Evolutionary conservation across 2,329 filamentous ascomycete species (phyloP).

Genomic region (Colletotrichum scovillei): DNA sequence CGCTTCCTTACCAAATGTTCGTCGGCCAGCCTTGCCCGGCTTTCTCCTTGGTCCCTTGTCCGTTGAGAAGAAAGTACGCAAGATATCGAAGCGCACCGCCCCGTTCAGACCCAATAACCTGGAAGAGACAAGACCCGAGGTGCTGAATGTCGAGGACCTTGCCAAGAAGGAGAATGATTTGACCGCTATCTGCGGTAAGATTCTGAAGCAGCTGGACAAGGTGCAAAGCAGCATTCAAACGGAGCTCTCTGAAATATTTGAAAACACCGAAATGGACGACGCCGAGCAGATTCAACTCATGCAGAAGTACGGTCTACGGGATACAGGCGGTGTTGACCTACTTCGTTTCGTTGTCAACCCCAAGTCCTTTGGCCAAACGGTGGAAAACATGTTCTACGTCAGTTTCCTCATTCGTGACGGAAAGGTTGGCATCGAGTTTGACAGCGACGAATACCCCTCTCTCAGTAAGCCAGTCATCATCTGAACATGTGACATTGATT

Average conservation of each 20-base stretch:
- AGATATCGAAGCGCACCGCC: constrained; percentile 76
- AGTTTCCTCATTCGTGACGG: constrained; percentile 95
- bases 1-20: constrained; percentile 79
- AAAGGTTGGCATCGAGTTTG: constrained; percentile 77
- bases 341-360: constrained; percentile 94
- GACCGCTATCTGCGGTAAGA: constrained; percentile 81
- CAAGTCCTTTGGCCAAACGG: constrained; percentile 88
- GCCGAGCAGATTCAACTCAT: constrained; percentile 65
- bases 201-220: constrained; percentile 70
- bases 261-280: constrained; percentile 54
- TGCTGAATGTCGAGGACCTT: constrained; percentile 80
- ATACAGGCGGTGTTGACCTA: constrained; percentile 78
- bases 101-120: constrained; percentile 76
- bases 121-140: constrained; percentile 80
- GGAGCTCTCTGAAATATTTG: constrained; percentile 54
- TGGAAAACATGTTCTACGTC: constrained; percentile 97
- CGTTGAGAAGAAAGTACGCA: constrained; percentile 84
- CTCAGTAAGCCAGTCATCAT: constrained; percentile 70
- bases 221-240: constrained; percentile 60
- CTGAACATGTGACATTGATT: constrained; percentile 16
- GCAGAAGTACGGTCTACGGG: constrained; percentile 72
- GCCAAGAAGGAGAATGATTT: constrained; percentile 83
- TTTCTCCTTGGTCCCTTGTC: constrained; percentile 92
- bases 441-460: constrained; percentile 80
- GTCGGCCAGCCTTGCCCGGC: constrained; percentile 80